Conservation (phyloP, 805 yeast species). For the Candida arabinofermentans region DNA sequence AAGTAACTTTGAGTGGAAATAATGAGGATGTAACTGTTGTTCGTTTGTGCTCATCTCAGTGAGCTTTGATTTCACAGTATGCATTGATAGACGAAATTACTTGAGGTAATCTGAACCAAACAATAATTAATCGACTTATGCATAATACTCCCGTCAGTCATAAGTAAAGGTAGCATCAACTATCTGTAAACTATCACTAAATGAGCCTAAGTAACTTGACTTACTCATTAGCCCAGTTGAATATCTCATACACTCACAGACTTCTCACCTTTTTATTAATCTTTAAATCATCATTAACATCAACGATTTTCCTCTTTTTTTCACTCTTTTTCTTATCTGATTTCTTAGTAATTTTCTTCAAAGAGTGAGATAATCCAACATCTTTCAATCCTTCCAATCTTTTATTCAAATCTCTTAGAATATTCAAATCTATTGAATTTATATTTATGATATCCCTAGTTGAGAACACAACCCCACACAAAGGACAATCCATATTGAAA, state of each 20-base stretch:
- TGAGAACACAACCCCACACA: constrained; percentile 30
- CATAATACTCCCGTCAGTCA: no score
- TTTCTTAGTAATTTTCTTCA: constrained; percentile 25
- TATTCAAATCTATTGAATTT: constrained; percentile 14
- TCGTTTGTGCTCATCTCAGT: no score
- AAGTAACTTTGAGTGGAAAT: no score
- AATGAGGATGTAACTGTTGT: no score
- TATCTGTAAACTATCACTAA: no score
- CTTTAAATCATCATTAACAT: not conserved
- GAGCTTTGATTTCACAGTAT: no score
- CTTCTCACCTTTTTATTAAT: not conserved
- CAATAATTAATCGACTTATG: no score
- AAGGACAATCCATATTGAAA: constrained; percentile 33
- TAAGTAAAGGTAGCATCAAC: no score
- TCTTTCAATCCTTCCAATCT: constrained; percentile 15
- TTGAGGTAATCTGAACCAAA: no score
- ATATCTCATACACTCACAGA: not conserved
- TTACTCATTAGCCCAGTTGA: not conserved
- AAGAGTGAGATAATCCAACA: constrained; percentile 35
- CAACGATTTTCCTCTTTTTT: not conserved
- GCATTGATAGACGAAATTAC: no score
- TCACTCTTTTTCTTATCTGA: constrained; percentile 17
- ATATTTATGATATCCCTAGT: constrained; percentile 32
- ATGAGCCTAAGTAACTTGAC: no score
- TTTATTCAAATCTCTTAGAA: constrained; percentile 7